Evolutionary conservation across 2,329 filamentous ascomycete species (phyloP).

Genomic region (Venturia asperata): DNA sequence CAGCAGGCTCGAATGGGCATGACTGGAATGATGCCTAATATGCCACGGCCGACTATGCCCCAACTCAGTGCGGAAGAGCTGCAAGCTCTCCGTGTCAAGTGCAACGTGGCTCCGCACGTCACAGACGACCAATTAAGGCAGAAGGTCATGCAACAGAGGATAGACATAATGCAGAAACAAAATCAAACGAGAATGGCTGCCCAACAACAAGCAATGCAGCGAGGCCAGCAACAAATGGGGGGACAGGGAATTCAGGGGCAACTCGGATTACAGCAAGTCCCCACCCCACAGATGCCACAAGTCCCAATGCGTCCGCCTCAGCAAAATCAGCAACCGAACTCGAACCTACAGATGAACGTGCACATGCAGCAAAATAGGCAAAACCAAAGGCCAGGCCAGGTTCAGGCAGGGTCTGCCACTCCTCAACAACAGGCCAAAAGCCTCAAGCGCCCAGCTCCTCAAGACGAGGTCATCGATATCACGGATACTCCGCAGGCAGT

Average conservation of each 20-base stretch:
- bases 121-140: conserved; percentile 12
- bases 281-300: conserved; percentile 1
- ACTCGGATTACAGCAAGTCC: background rate
- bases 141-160: conserved; percentile 5
- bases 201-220: conserved; percentile 12
- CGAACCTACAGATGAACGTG: background rate
- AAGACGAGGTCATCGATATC: conserved; percentile 11
- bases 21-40: conserved; percentile 1
- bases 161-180: background rate
- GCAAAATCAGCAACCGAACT: conserved; percentile 6
- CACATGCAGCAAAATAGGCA: conserved; percentile 13
- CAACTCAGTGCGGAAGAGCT: background rate
- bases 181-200: background rate
- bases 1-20: conserved; percentile 14
- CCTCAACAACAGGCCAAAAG: conserved; percentile 11
- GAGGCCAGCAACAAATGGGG: conserved; percentile 3
- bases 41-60: background rate
- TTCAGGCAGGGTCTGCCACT: background rate
- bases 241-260: background rate
- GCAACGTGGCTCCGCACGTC: background rate
- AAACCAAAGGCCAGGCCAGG: conserved; percentile 2
- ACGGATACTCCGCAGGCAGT: conserved; percentile 4
- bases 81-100: background rate
- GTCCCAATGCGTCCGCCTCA: background rate
- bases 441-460: conserved; percentile 10